Base-by-base conservation (phyloP, 2,329 filamentous ascomycete genomes). In the Exophiala spinifera region DNA sequence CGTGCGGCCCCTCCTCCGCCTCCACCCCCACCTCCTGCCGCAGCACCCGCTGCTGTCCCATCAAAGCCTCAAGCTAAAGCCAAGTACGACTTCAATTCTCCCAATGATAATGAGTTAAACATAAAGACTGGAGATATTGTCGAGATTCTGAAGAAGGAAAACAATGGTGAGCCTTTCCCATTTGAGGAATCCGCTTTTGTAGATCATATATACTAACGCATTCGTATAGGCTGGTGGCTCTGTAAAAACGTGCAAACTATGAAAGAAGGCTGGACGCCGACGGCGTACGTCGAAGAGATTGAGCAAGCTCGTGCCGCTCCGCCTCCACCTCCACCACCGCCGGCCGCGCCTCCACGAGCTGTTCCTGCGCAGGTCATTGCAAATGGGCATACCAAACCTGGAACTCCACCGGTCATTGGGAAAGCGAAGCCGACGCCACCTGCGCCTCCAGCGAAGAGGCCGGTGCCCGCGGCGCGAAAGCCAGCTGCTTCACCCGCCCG, bases 241-340 rank as follows among this genome's bases (percentile, higher is more conserved):
- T 94, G 87, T 60, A 92, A 90, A 76, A 88, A 86, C 59, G 73
- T 75, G 46, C 75, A 83, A 65, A 78, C 78, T 44, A 78, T 79
- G 62, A 82, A 83, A n/a, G 89, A 94, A 72, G 94, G 91, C 48
- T 99, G 94, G 94, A 84, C 94, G 2, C 94, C 94, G 0, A 88
- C 91, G 17, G 90, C 92, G 17, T 99, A 99, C 66, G 86, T 99
- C 7, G 88, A 97, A 72, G 91, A 96, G 57, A 69, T 75, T 55
- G 57, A 62, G 72, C 81, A 88, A 68, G 80, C 79, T 20, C 75
- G 82, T 11, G 76, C 79, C 6, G 80, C 85, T 8, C 81, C 83
- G 20, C 80, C 85, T 3, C 76, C 83, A 3, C 79, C 83, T 5
- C 74, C 77, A 13, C 75, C 75, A 2, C 75, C 76, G 17, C 71